Evolutionary conservation across 106 monocot genomes (phyloP).

Genomic region (Dioscorea zingiberensis): DNA sequence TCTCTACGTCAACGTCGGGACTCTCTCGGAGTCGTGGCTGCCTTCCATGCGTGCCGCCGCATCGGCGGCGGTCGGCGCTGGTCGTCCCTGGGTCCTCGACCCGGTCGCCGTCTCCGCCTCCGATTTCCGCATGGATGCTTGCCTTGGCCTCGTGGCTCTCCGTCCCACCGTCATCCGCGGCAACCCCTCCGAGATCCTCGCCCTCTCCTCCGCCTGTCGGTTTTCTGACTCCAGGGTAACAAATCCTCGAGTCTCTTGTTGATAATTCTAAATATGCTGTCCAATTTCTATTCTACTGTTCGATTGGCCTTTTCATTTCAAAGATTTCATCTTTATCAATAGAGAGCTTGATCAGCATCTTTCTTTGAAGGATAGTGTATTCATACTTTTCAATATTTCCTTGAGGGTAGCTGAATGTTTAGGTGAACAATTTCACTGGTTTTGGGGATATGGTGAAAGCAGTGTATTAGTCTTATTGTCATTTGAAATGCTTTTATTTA

Average conservation of each 20-base stretch:
- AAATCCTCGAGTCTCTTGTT: neutral
- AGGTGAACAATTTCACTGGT: too few species aligned
- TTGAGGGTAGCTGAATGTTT: too few species aligned
- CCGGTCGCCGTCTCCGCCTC: constrained; percentile 86
- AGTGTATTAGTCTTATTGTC: too few species aligned
- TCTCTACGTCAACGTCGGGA: constrained; percentile 77
- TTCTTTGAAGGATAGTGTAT: too few species aligned
- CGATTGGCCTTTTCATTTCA: too few species aligned
- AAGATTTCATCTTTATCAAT: too few species aligned
- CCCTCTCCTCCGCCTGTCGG: constrained; percentile 36
- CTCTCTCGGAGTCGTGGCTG: constrained; percentile 63
- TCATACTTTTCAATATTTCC: too few species aligned
- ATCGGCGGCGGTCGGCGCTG: constrained; percentile 15
- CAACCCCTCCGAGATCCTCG: constrained; percentile 81
- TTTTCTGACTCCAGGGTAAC: constrained; percentile 35
- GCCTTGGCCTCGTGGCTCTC: constrained; percentile 33
- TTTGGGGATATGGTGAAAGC: too few species aligned
- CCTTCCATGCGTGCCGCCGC: constrained; percentile 77
- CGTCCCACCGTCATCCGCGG: constrained; percentile 65
- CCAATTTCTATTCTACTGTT: too few species aligned
- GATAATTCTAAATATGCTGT: too few species aligned
- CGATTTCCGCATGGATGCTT: constrained; percentile 61
- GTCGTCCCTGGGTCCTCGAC: constrained; percentile 85
- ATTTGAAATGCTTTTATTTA: too few species aligned
- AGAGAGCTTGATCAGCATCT: too few species aligned